Conservation (phyloP, 306 rosid species). For the Fagus crenata region DNA sequence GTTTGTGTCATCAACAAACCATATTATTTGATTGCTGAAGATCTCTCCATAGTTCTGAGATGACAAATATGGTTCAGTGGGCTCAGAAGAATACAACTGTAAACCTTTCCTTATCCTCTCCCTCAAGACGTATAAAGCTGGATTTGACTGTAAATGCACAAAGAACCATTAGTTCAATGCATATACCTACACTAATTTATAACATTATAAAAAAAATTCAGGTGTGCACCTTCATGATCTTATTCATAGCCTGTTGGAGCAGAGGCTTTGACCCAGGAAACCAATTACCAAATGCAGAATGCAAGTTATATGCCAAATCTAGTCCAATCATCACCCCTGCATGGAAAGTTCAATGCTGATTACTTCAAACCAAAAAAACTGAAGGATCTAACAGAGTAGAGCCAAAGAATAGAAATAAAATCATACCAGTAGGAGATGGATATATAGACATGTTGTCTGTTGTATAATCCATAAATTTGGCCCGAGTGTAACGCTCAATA, state of each 20-base stretch:
- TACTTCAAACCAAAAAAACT: neutral
- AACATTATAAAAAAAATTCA: constrained; percentile 4
- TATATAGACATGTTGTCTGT: constrained; percentile 99
- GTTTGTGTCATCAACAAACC: constrained; percentile 99
- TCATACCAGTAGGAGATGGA: constrained; percentile 91
- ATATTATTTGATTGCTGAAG: constrained; percentile 95
- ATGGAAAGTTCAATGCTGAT: constrained; percentile 19
- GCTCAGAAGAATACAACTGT: constrained; percentile 98
- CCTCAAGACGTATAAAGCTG: constrained; percentile 95
- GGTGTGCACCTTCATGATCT: constrained; percentile 86
- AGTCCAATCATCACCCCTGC: constrained; percentile 98
- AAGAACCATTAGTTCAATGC: constrained; percentile 27
- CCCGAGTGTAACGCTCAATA: constrained; percentile 96
- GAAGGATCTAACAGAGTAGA: neutral
- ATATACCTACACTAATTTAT: neutral
- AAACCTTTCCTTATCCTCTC: constrained; percentile 97
- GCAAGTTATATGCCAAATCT: constrained; percentile 94
- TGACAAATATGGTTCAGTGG: constrained; percentile 95
- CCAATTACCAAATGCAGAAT: constrained; percentile 99
- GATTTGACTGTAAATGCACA: constrained; percentile 81
- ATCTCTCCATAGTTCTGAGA: constrained; percentile 99
- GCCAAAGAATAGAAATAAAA: neutral
- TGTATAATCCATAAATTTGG: constrained; percentile 98
- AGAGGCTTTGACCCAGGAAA: constrained; percentile 98
- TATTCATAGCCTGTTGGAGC: constrained; percentile 98